Evolutionary conservation across 495 filamentous ascomycete species (phyloP), one percentile per base, ranked within the genome.

Genomic region (Barbatosphaeria neglecta): DNA sequence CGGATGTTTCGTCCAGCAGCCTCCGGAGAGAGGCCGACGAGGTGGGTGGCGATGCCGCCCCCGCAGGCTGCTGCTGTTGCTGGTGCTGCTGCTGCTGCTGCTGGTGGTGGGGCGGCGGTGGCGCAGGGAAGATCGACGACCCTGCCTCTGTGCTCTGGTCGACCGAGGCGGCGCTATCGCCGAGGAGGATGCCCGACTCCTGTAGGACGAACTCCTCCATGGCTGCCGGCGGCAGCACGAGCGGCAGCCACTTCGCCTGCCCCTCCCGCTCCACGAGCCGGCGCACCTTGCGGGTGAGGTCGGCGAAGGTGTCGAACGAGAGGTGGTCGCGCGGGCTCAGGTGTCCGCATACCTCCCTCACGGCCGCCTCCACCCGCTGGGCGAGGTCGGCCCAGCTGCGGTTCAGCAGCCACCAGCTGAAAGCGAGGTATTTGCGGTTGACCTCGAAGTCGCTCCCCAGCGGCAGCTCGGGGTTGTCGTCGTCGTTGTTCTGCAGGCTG

Each of bases 361-460:
- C 92, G 1, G 87, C 85, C 2, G 63, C 60, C 53, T 84, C 81
- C 33, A 99, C 87, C 46, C 81, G 82, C 46, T 77, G 69, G 78
- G 84, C 82, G 46, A 97, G 66, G 39, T 83, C 73, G 48, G 80
- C 81, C 82, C 87, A 95, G 46, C 92, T 92, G 31, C 81, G 79
- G 66, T 97, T 87, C 37, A 99, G 73, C 19, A 99, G 69, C 92
- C 92, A 97, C 93, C 93, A 99, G 58, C 85, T 90, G 63, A 97
- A 95, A 43, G 87, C 88, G 28, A 99, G 75, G 59, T 96, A 99
- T 52, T 83, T 82, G 48, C 87, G 73, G 64, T 98, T 97, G 31
- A 89, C 92, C 54, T 94, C 88, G 52, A 92, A 92, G 62, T 97
- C 92, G 55, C 82, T 85, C 5, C 88, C 87, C 60, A 93, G 85